Evolutionary conservation across 768 basidiomycete genomes (phyloP).

Genomic region (Rhodotorula paludigena): DNA sequence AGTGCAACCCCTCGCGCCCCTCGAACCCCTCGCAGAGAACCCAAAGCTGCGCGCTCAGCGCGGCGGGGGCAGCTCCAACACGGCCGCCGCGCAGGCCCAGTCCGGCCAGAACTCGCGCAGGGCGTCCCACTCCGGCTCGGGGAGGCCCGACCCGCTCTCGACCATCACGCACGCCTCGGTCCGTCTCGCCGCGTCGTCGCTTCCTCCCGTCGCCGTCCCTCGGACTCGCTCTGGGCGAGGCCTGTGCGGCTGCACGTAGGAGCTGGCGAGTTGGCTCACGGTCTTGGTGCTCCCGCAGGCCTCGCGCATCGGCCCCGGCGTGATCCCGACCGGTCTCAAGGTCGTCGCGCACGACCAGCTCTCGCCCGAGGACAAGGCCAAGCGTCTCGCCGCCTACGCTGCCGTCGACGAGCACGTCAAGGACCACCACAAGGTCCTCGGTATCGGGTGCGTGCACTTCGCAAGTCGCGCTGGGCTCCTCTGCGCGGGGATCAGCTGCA

Average conservation of each 20-base stretch:
- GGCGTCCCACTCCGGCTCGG: constrained; percentile 12
- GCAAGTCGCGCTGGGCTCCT: fast-evolving
- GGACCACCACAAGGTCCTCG: constrained; percentile 64
- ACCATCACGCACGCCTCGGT: constrained; percentile 32
- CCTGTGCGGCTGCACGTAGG: too few species aligned
- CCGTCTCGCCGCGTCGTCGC: not conserved
- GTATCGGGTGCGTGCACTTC: constrained; percentile 44
- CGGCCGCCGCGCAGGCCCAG: not conserved
- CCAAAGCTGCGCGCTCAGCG: not conserved
- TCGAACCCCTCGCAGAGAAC: constrained; percentile 19
- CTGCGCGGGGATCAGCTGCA: not conserved
- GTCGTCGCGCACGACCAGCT: constrained; percentile 23
- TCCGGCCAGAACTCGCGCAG: constrained; percentile 16
- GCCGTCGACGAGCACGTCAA: constrained; percentile 87
- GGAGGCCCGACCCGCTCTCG: constrained; percentile 28
- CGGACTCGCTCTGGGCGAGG: not conserved
- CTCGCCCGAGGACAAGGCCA: constrained; percentile 61
- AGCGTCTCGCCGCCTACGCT: constrained; percentile 83
- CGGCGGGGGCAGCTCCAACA: not conserved
- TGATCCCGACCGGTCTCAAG: constrained; percentile 20
- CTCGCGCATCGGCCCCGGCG: constrained; percentile 31
- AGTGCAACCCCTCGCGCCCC: constrained; percentile 12
- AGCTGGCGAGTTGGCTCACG: not conserved
- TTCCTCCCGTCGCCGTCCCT: too few species aligned
- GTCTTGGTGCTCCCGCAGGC: constrained; percentile 10